Percentiles rank a stretch among this genome's conserved stretches.
These are phyloP conservation scores for Aspergillus intermedius DNA, from an alignment of 2,329 filamentous ascomycete genomes.

Conservation along the genomic window DNA sequence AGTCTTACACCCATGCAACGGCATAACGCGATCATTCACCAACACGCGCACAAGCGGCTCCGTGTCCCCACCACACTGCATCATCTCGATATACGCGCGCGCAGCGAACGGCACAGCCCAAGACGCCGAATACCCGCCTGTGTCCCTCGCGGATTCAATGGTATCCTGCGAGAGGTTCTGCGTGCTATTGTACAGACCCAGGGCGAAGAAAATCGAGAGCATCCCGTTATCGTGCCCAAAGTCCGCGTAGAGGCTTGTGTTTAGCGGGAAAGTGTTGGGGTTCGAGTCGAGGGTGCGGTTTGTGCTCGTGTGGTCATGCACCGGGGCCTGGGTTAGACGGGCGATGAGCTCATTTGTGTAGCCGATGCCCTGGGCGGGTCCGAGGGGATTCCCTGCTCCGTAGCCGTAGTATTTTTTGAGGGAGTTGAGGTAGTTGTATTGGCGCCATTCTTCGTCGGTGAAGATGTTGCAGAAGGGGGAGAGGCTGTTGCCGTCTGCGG, in stretches of 20 bases:
- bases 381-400: conserved; percentile 68
- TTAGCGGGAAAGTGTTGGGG: conserved; percentile 65
- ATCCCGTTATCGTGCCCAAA: conserved; percentile 92
- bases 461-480: conserved; percentile 75
- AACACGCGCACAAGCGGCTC: conserved; percentile 73
- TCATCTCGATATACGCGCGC: conserved; percentile 81
- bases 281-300: conserved; percentile 70
- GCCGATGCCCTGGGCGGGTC: conserved; percentile 77
- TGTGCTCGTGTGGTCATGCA: conserved; percentile 66
- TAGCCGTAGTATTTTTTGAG: conserved; percentile 82
- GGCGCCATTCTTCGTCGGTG: conserved; percentile 62
- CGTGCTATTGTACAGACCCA: conserved; percentile 70
- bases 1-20: conserved; percentile 61
- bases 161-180: conserved; percentile 47
- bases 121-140: conserved; percentile 64
- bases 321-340: conserved; percentile 62
- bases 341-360: conserved; percentile 84
- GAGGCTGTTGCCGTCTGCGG: conserved; percentile 44
- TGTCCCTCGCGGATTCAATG: conserved; percentile 44
- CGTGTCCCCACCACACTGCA: conserved; percentile 52
- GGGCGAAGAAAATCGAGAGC: conserved; percentile 64
- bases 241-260: conserved; percentile 67
- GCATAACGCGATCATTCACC: conserved; percentile 76
- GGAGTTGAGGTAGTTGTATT: conserved; percentile 74
- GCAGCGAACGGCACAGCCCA: conserved; percentile 79